Conservation (phyloP, 2,329 filamentous ascomycete species). For the Fusarium mangiferae region DNA sequence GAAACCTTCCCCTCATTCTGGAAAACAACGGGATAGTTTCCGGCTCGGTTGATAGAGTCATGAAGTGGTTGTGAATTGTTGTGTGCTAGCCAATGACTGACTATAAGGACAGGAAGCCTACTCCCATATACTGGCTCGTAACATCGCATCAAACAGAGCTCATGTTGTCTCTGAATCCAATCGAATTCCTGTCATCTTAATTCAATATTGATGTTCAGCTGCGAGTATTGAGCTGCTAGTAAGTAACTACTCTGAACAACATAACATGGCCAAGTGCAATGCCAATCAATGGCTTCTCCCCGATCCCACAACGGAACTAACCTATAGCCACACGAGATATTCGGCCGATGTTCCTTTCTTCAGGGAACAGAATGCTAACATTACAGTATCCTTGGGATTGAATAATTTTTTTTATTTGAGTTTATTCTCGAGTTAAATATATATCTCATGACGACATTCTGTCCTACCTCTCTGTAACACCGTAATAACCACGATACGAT, state of each 20-base stretch:
- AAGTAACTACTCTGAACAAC: neutral
- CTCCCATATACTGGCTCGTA: neutral
- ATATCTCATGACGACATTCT: neutral
- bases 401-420: neutral
- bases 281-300: neutral
- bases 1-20: conserved; percentile 12
- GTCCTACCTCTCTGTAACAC: no score
- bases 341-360: neutral
- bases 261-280: neutral
- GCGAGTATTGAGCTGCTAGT: neutral
- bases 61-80: neutral
- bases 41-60: neutral
- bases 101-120: neutral
- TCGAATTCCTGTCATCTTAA: neutral
- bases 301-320: neutral
- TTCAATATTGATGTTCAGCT: no score
- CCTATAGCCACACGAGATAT: neutral
- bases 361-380: neutral
- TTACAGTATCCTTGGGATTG: no score
- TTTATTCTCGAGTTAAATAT: neutral
- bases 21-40: neutral
- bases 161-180: neutral
- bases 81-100: neutral
- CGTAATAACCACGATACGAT: neutral
- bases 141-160: neutral